Evolutionary conservation across 148 eudicot species (phyloP).

Genomic region (Vaccinium macrocarpon): DNA sequence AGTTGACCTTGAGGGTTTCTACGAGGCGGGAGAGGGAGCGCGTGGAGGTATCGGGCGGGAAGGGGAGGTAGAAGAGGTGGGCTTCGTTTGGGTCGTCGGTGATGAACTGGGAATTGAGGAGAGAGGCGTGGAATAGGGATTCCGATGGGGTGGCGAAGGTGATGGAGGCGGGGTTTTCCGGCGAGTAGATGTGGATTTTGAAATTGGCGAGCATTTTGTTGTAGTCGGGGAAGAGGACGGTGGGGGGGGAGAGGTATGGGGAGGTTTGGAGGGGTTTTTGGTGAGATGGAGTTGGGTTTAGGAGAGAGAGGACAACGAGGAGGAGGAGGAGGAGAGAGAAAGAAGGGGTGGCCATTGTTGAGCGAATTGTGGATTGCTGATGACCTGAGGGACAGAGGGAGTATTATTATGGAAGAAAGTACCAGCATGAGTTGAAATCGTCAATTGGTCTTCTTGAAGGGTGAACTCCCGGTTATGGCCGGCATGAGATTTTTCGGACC

Average conservation of each 20-base stretch:
- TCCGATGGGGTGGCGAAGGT: conserved; percentile 37
- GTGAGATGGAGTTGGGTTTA: conserved; percentile 15
- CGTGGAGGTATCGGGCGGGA: conserved; percentile 36
- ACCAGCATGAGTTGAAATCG: neutral
- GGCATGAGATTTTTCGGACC: neutral
- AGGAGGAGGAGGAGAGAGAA: conserved; percentile 21
- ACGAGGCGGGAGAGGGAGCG: conserved; percentile 53
- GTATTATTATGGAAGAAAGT: neutral
- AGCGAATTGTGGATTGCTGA: neutral
- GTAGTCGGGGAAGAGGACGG: conserved; percentile 44
- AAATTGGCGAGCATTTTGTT: conserved; percentile 51
- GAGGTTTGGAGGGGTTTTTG: conserved; percentile 5
- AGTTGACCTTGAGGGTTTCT: conserved; percentile 29
- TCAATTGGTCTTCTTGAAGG: neutral
- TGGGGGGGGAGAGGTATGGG: conserved; percentile 51
- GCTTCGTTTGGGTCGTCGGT: conserved; percentile 61
- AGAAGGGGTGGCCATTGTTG: conserved; percentile 24
- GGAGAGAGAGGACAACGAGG: conserved; percentile 22
- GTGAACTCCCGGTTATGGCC: neutral
- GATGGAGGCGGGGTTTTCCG: conserved; percentile 14
- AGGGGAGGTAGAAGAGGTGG: conserved; percentile 72
- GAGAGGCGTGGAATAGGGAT: conserved; percentile 50
- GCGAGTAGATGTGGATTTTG: conserved; percentile 62
- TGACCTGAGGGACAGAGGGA: neutral
- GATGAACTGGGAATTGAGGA: conserved; percentile 43